Evolutionary conservation across 371 early-diverging fungal species (phyloP).

Genomic region (Cokeromyces recurvatus): DNA sequence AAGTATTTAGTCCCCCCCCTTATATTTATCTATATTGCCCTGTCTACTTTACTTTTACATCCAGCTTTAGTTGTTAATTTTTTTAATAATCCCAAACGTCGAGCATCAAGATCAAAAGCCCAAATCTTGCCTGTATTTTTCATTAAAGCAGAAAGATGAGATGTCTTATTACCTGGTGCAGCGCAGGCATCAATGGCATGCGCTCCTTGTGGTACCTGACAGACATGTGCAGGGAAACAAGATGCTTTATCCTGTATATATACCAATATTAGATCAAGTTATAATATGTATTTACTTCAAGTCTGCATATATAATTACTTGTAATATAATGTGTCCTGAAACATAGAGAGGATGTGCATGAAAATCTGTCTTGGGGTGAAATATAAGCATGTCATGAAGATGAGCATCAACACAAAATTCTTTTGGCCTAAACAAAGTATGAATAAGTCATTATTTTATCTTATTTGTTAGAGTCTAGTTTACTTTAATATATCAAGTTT

Average conservation of each 20-base stretch:
- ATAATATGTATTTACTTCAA: no score
- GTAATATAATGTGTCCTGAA: slow-evolving; percentile 80
- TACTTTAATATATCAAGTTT: slow-evolving; percentile 35
- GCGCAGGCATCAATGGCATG: slow-evolving; percentile 96
- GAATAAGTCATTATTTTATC: neutral
- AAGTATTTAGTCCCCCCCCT: neutral
- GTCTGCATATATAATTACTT: slow-evolving; percentile 41
- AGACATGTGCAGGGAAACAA: slow-evolving; percentile 94
- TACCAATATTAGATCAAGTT: no score
- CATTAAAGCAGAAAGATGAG: slow-evolving; percentile 87
- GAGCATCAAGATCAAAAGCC: slow-evolving; percentile 88
- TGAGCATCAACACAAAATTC: slow-evolving; percentile 66
- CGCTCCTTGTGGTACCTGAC: slow-evolving; percentile 66
- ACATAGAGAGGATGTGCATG: slow-evolving; percentile 71
- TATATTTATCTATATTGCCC: neutral
- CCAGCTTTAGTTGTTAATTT: slow-evolving; percentile 72
- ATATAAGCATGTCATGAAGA: slow-evolving; percentile 77
- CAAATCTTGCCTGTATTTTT: slow-evolving; percentile 82
- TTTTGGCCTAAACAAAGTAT: slow-evolving; percentile 17
- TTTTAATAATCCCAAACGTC: slow-evolving; percentile 77
- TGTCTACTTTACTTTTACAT: slow-evolving; percentile 81
- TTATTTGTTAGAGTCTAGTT: neutral
- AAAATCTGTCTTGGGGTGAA: slow-evolving; percentile 80
- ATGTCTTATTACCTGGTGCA: slow-evolving; percentile 99
- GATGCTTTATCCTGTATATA: slow-evolving; percentile 91